Base-by-base conservation (phyloP, 768 basidiomycete species). In the Boletus coccyginus region DNA sequence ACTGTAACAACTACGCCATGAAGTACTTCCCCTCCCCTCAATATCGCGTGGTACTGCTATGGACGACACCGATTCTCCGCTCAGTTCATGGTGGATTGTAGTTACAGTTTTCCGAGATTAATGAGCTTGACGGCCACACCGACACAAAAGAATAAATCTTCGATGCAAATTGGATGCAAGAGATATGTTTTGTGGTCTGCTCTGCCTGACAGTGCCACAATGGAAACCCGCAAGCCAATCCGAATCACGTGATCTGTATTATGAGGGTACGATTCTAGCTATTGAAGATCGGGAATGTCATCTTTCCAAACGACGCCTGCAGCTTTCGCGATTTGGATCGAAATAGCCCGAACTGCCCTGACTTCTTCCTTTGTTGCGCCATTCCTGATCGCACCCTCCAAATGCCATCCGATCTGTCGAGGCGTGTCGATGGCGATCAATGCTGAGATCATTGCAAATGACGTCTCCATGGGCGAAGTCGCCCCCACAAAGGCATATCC, bases 361-460 rank as follows among this genome's bases (percentile, higher is more conserved):
- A 78, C 76, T 61, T 87, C 78, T 16, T 80, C 81, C 17, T 73
- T 54, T 3, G 75, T 79, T 12, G 85, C 86, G 4, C 85, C 85
- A 43, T 75, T 74, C 50, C 83, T 73, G 41, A 75, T 72, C 3
- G 86, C 84, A 16, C 81, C 81, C 13, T 75, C 72, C 24, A 88
- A 72, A 62, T 88, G 87, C 86, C 87, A 88, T n/a, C 59, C 70
- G 32, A 84, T 81, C 63, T 88, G 87, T 39, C 74, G 79, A 0
- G 86, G 84, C 35, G 83, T 79, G 64, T 88, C 85, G 53, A 74
- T 75, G 5, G 82, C 78, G 62, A 88, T 81, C 45, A 87, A 76
- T 0, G 84, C 79, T 13, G 85, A 77, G n/a, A 86, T 79, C 60
- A 87, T 69, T 14, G 78, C 74, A 63, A 80, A 88, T 3, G 84